Conservation (phyloP, 805 yeast species). For the Schizosaccharomyces osmophilus region DNA sequence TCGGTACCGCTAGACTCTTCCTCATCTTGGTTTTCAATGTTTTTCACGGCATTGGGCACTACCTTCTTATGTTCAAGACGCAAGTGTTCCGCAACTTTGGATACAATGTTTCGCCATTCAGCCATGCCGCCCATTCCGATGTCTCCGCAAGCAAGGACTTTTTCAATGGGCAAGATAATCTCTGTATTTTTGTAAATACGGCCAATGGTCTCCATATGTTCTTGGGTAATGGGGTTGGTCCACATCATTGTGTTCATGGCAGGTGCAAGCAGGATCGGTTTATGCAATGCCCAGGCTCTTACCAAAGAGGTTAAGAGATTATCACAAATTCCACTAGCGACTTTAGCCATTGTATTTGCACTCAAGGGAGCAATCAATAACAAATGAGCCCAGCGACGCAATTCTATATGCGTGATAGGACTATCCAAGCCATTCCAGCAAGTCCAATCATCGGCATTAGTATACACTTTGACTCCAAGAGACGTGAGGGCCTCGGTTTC, state of each 20-base stretch:
- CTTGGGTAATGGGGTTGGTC: slow-evolving; percentile 66
- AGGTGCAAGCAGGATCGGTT: slow-evolving; percentile 77
- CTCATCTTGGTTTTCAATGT: neutral
- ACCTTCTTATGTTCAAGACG: neutral
- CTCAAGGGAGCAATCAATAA: slow-evolving; percentile 81
- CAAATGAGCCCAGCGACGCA: slow-evolving; percentile 91
- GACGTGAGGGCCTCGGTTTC: slow-evolving; percentile 19
- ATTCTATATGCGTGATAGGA: slow-evolving; percentile 82
- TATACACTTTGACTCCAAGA: slow-evolving; percentile 63
- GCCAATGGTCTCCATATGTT: slow-evolving; percentile 47
- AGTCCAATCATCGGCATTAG: slow-evolving; percentile 83
- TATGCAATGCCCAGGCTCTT: slow-evolving; percentile 84
- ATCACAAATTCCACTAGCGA: slow-evolving; percentile 77
- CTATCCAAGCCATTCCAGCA: slow-evolving; percentile 48
- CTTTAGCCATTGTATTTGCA: slow-evolving; percentile 76
- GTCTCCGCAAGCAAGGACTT: slow-evolving; percentile 82
- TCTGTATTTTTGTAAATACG: slow-evolving; percentile 93
- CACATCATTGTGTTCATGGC: slow-evolving; percentile 88
- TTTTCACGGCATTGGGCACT: neutral
- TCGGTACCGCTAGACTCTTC: neutral
- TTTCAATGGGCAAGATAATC: slow-evolving; percentile 80
- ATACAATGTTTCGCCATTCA: slow-evolving; percentile 88
- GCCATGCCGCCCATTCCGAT: slow-evolving; percentile 99
- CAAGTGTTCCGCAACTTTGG: slow-evolving; percentile 49
- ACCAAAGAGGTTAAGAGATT: slow-evolving; percentile 72